Evolutionary conservation across 2,329 filamentous ascomycete species (phyloP).

Genomic region (Laburnicola sp.): DNA sequence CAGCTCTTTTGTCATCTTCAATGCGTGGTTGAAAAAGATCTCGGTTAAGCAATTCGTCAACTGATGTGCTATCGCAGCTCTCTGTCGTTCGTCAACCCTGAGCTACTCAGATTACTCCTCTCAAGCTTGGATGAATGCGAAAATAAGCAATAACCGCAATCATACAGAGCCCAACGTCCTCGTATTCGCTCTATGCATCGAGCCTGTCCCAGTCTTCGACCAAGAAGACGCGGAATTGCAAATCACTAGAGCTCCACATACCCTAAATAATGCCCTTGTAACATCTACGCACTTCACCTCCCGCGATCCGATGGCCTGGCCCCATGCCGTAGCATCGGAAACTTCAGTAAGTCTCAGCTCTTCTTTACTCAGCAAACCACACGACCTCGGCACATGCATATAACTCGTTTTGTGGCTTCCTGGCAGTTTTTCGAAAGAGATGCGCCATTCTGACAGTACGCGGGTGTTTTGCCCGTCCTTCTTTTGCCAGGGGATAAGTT

Average conservation of each 20-base stretch:
- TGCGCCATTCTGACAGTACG: conserved; percentile 52
- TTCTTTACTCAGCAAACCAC: conserved; percentile 54
- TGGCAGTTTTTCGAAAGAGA: conserved; percentile 27
- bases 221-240: not conserved
- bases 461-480: conserved; percentile 46
- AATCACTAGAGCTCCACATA: conserved; percentile 8
- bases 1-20: conserved; percentile 39
- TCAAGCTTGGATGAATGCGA: too few species aligned
- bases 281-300: conserved; percentile 46
- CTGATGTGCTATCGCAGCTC: conserved; percentile 53
- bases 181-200: too few species aligned
- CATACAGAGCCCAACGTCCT: not conserved
- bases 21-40: conserved; percentile 42
- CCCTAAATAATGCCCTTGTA: conserved; percentile 50
- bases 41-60: conserved; percentile 49
- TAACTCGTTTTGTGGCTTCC: conserved; percentile 30
- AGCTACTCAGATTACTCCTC: too few species aligned
- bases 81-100: conserved; percentile 24
- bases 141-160: too few species aligned
- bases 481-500: conserved; percentile 48
- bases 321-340: conserved; percentile 52
- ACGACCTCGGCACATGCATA: conserved; percentile 55
- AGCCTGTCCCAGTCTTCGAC: not conserved
- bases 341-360: conserved; percentile 61
- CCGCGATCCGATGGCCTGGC: conserved; percentile 40